Percentiles rank a stretch among this genome's conserved stretches.
These are phyloP conservation scores for Neodidymelliopsis sp. DNA, from an alignment of 2,329 filamentous ascomycete genomes.

Conservation along the genomic window DNA sequence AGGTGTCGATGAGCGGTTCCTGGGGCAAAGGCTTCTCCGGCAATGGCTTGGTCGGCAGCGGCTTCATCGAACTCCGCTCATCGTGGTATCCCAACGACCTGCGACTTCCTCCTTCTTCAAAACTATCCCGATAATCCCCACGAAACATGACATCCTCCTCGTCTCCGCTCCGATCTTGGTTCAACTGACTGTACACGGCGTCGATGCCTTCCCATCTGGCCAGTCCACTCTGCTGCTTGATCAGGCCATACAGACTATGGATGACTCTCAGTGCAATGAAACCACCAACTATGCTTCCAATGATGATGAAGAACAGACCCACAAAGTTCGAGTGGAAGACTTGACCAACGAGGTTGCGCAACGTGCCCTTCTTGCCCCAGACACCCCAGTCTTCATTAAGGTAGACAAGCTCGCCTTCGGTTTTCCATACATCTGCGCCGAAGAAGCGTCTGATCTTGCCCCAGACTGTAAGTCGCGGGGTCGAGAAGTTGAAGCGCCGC, in stretches of 20 bases:
- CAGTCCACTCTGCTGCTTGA: slow-evolving; percentile 36
- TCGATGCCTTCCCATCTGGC: slow-evolving; percentile 47
- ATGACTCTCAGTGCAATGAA: slow-evolving; percentile 27
- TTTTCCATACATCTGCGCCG: slow-evolving; percentile 35
- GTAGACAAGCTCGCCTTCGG: slow-evolving; percentile 38
- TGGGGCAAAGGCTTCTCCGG: slow-evolving; percentile 46
- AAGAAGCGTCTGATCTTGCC: slow-evolving; percentile 35
- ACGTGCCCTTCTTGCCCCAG: slow-evolving; percentile 42
- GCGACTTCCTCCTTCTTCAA: slow-evolving; percentile 25
- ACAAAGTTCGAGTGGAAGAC: slow-evolving; percentile 38
- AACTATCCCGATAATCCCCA: slow-evolving; percentile 35
- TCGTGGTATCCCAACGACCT: slow-evolving; percentile 25
- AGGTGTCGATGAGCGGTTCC: slow-evolving; percentile 45
- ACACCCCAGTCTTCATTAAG: slow-evolving; percentile 38
- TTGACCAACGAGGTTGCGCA: slow-evolving; percentile 34
- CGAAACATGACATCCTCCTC: slow-evolving; percentile 36
- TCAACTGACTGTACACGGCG: slow-evolving; percentile 40
- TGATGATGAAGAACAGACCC: slow-evolving; percentile 31
- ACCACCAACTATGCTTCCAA: slow-evolving; percentile 26
- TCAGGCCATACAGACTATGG: slow-evolving; percentile 30
- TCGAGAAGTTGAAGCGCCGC: slow-evolving; percentile 32
- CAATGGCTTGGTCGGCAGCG: slow-evolving; percentile 41
- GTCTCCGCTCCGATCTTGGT: slow-evolving; percentile 28
- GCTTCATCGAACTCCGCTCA: slow-evolving; percentile 32
- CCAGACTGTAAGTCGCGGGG: slow-evolving; percentile 23